Percentiles rank a stretch among this genome's conserved stretches.
Evolutionary conservation across 345 rosid species (phyloP).

Genomic region (Brassica rapa): DNA sequence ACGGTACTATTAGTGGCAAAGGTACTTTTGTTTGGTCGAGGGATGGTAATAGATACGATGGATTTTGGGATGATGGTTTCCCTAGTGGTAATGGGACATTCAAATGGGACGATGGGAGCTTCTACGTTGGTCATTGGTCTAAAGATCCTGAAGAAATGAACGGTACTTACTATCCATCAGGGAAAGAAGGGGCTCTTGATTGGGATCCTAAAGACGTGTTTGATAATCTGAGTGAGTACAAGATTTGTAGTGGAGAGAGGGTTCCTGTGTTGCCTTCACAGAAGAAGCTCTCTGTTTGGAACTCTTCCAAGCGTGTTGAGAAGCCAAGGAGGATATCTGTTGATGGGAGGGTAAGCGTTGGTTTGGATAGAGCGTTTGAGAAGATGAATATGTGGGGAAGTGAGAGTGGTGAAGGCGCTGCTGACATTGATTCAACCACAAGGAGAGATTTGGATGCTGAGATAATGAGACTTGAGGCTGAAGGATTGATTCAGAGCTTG

Average conservation of each 20-base stretch:
- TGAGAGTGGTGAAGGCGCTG: constrained; percentile 44
- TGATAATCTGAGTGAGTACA: constrained; percentile 36
- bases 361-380: constrained; percentile 72
- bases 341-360: constrained; percentile 84
- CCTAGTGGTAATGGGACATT: constrained; percentile 78
- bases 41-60: constrained; percentile 65
- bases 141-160: constrained; percentile 68
- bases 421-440: constrained; percentile 34
- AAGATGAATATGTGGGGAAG: constrained; percentile 72
- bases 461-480: constrained; percentile 47
- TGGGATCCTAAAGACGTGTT: constrained; percentile 77
- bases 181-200: constrained; percentile 41
- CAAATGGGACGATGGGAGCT: constrained; percentile 77
- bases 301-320: constrained; percentile 61
- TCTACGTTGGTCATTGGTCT: constrained; percentile 85
- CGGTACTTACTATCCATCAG: constrained; percentile 70
- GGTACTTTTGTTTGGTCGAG: constrained; percentile 67
- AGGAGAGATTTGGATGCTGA: constrained; percentile 49
- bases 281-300: constrained; percentile 75
- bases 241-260: constrained; percentile 61
- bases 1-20: constrained; percentile 59
- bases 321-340: constrained; percentile 69
- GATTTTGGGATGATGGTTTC: constrained; percentile 73
- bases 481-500: constrained; percentile 42
- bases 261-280: constrained; percentile 83